Evolutionary conservation across 768 basidiomycete species (phyloP), one percentile per base, ranked within the genome.

Genomic region (Pulveroboletus sp.): DNA sequence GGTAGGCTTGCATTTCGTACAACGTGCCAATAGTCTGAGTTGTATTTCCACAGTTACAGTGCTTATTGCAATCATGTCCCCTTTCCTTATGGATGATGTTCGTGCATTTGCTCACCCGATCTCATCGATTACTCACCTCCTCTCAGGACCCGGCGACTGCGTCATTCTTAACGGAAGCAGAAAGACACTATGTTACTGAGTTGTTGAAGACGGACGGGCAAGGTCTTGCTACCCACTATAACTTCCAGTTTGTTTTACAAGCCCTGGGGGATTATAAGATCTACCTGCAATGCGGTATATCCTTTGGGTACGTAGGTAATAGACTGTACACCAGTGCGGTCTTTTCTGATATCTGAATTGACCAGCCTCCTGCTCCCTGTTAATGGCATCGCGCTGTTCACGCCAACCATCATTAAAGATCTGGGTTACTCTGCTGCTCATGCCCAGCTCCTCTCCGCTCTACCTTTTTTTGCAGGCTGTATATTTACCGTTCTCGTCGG

Each of bases 51-150:
- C 19, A 61, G 60, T 31, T 12, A 61, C 60, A 3, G 33, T 60
- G 20, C 8, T 55, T 4, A 51, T 53, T 2, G 60, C 65, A 16
- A 40, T 58, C 9, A 12, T 21, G 7, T 46, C 57, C 5, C 77
- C 68, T 60, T 81, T 77, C 64, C 70, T 72, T 55, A 74, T 84
- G 60, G 62, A 77, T 43, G 79, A 83, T 59, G 77, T 78, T 49
- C 46, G 75, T 56, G 10, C 20, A 33, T n/a, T 9, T 17, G 27
- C 43, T 37, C 29, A 19, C 25, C 9, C 24, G 8, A 20, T 40
- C 24, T 17, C 37, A 9, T 42, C 8, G 9, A n/a, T 31, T 34
- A 12, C 40, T 14, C 13, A 50, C 33, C 16, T 27, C 34, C 19
- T 11, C 20, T 4, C 44, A 76, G 74, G 77, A 77, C 60, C 78